Conservation (phyloP, 805 yeast species). For the Ogataea saltuana region DNA sequence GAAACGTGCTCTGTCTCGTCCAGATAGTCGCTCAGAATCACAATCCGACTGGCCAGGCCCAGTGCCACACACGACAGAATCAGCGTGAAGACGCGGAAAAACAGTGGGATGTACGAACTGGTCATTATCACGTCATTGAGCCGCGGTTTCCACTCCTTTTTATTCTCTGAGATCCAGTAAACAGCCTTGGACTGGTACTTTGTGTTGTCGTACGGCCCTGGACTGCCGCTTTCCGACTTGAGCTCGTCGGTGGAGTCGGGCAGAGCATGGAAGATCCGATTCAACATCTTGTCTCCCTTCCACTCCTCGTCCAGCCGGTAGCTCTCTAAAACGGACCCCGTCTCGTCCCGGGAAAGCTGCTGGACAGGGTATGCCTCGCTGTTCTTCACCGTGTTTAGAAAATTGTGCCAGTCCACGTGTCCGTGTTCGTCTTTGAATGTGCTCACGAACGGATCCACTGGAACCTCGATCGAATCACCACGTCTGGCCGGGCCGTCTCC, state of each 20-base stretch:
- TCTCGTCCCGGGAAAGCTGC: conserved; percentile 30
- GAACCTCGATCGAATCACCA: background rate
- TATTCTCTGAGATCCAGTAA: conserved; percentile 64
- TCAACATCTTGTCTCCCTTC: conserved; percentile 71
- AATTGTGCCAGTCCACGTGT: conserved; percentile 24
- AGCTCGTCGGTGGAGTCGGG: conserved; percentile 18
- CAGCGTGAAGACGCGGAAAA: conserved; percentile 62
- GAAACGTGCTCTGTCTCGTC: conserved; percentile 43
- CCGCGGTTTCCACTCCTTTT: conserved; percentile 64
- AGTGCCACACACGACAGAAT: conserved; percentile 66
- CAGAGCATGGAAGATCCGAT: conserved; percentile 48
- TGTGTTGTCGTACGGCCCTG: conserved; percentile 29
- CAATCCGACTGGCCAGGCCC: conserved; percentile 67
- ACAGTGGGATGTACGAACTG: conserved; percentile 80
- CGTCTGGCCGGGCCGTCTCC: background rate
- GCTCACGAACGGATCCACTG: conserved; percentile 26
- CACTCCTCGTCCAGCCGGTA: conserved; percentile 50
- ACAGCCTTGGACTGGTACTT: conserved; percentile 58
- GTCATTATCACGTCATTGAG: conserved; percentile 60
- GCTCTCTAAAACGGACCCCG: conserved; percentile 18
- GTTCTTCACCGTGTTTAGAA: conserved; percentile 28
- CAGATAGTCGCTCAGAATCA: conserved; percentile 38
- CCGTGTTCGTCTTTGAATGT: conserved; percentile 18
- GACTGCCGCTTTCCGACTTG: conserved; percentile 25
- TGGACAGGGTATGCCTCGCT: conserved; percentile 30